Evolutionary conservation across 1,284 basidiomycete genomes (phyloP).

Genomic region (Pseudozyma pruni): DNA sequence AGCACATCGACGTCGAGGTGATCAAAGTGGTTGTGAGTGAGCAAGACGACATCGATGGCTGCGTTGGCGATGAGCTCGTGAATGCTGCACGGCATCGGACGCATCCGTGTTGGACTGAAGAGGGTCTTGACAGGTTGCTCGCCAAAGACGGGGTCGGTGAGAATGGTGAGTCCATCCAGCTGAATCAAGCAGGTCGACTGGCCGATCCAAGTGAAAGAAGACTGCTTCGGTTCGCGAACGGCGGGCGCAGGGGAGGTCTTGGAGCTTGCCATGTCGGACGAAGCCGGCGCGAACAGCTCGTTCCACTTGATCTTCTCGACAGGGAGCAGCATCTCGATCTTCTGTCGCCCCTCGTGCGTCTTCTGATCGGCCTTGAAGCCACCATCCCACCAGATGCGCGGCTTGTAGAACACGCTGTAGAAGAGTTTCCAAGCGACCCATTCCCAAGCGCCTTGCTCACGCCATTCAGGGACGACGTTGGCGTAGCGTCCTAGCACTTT

Average conservation of each 20-base stretch:
- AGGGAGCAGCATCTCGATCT: conserved; percentile 47
- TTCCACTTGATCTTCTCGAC: conserved; percentile 48
- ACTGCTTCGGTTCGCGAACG: conserved; percentile 7
- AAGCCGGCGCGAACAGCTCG: conserved; percentile 22
- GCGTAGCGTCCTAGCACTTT: conserved; percentile 60
- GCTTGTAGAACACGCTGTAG: conserved; percentile 46
- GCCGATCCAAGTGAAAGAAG: conserved; percentile 59
- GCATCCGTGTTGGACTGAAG: conserved; percentile 69
- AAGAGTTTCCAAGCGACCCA: conserved; percentile 56
- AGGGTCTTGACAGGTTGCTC: conserved; percentile 69
- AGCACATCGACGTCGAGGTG: conserved; percentile 60
- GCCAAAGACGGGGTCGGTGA: conserved; percentile 71
- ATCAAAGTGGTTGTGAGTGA: conserved; percentile 69
- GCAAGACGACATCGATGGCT: conserved; percentile 69
- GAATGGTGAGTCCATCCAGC: conserved; percentile 70
- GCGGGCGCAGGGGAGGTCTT: not conserved
- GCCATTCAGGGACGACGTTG: conserved; percentile 71
- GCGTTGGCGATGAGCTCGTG: conserved; percentile 65
- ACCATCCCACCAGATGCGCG: conserved; percentile 60
- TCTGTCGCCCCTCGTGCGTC: conserved; percentile 37
- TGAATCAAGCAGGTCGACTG: conserved; percentile 69
- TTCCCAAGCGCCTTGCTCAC: conserved; percentile 70
- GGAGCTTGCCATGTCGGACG: not conserved
- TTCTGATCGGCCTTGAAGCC: conserved; percentile 57
- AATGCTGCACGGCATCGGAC: conserved; percentile 69